Evolutionary conservation across 2,329 filamentous ascomycete genomes (phyloP), one percentile per base, ranked within the genome.

Genomic region (Alternaria arborescens): DNA sequence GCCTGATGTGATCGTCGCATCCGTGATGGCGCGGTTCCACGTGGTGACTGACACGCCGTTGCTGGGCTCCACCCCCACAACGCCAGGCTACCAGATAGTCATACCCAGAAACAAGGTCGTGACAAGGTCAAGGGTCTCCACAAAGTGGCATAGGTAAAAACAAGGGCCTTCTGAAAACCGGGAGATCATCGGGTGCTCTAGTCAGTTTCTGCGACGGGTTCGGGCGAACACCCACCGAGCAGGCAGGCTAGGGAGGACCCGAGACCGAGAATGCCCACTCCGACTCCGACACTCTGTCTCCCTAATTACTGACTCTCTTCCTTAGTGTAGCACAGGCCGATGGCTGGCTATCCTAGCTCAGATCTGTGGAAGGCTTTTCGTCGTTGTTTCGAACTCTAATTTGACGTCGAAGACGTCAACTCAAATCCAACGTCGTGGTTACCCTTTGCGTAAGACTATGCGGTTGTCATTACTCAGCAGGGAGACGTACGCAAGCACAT

Each of bases 191-290:
- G 56, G 42, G 26, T 30, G 36, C 36, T 42, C 43, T 55, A 48
- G 56, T 47, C 51, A 43, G 36, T 55, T 59, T 34, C 51, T 38
- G 51, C 44, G 20, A 59, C 43, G 20, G 43, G 28, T 30, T 59
- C 52, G 56, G 56, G 56, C 38, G 28, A 59, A 50, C 32, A n/a
- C 30, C 51, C 24, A 43, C 52, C 53, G 51, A 59, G 54, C 51
- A 43, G 34, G 41, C 36, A 55, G 56, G 44, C 56, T 55, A 55
- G 44, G 32, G 28, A 55, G 22, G 12, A 30, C 28, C 30, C 30
- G 40, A 52, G 36, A 52, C 50, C 46, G 46, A 48, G 32, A 11
- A 30, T 18, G 48, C 12, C 18, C 55, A 30, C 43, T 20, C 41
- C 55, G 44, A 36, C 41, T 42, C 28, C 32, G 55, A 52, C 38